Evolutionary conservation across 768 basidiomycete species (phyloP).

Genomic region (Pilatotrama ljubarskyi): DNA sequence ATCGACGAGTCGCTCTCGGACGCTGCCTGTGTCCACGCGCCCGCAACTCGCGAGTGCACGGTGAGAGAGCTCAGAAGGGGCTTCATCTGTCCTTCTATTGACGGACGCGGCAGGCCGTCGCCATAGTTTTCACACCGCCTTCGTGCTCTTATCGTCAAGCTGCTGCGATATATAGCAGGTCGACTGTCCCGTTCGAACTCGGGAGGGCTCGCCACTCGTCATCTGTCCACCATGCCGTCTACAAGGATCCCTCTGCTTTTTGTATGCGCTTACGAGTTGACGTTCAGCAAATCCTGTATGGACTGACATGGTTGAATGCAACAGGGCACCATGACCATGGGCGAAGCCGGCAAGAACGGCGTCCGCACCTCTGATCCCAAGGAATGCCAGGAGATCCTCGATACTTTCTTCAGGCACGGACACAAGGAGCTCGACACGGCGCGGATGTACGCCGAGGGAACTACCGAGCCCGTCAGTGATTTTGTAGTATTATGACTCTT

Average conservation of each 20-base stretch:
- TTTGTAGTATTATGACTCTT: neutral
- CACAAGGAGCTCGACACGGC: constrained; percentile 53
- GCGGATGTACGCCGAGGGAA: constrained; percentile 50
- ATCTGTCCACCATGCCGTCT: constrained; percentile 19
- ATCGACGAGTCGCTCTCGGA: too few relatives aligned
- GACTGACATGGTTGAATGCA: neutral
- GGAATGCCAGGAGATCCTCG: constrained; percentile 46
- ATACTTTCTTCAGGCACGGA: constrained; percentile 43
- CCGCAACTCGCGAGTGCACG: too few relatives aligned
- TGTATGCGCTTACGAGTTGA: constrained; percentile 23
- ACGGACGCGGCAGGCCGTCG: neutral
- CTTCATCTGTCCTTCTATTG: too few relatives aligned
- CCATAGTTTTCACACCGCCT: neutral
- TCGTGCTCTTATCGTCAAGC: neutral
- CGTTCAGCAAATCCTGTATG: neutral
- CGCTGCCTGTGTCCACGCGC: too few relatives aligned
- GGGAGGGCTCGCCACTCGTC: neutral
- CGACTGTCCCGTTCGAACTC: neutral
- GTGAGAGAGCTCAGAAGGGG: too few relatives aligned
- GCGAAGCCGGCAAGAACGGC: constrained; percentile 42
- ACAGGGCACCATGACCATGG: constrained; percentile 53
- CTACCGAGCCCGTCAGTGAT: constrained; percentile 49
- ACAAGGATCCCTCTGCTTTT: constrained; percentile 44
- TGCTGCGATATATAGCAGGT: neutral
- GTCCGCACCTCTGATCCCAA: constrained; percentile 38